These are phyloP conservation scores for Penicillium verrucosum DNA, from an alignment of 2,329 filamentous ascomycete species.

Conservation along the genomic window DNA sequence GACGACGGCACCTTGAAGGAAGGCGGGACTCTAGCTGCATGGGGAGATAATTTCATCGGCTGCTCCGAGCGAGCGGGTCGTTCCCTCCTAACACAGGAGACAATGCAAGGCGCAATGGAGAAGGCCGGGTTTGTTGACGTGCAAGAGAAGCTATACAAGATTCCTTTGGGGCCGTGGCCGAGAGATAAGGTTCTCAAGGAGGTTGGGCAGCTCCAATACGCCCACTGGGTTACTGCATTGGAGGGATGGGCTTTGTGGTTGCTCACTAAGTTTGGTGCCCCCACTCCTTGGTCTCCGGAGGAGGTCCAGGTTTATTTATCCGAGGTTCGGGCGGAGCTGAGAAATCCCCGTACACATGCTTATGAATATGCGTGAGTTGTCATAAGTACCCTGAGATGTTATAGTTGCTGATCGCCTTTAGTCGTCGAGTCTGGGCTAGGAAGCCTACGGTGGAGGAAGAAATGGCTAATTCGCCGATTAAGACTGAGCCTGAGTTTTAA, in stretches of 20 bases:
- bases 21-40: slow-evolving; percentile 3
- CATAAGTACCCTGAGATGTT: neutral
- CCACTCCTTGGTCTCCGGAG: slow-evolving; percentile 17
- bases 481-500: neutral
- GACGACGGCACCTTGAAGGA: slow-evolving; percentile 5
- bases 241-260: slow-evolving; percentile 32
- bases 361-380: neutral
- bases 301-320: slow-evolving; percentile 16
- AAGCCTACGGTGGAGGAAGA: slow-evolving; percentile 1
- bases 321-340: slow-evolving; percentile 1
- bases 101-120: slow-evolving; percentile 26
- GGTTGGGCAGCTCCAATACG: slow-evolving; percentile 40
- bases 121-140: slow-evolving; percentile 33
- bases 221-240: slow-evolving; percentile 27
- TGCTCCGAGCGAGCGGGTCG: slow-evolving; percentile 24
- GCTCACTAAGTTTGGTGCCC: slow-evolving; percentile 25
- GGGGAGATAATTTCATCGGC: slow-evolving; percentile 19
- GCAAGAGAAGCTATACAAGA: slow-evolving; percentile 25
- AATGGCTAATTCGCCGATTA: neutral
- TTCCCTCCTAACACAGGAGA: slow-evolving; percentile 22
- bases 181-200: slow-evolving; percentile 29
- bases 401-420: neutral
- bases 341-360: slow-evolving; percentile 3
- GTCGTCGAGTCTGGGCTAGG: slow-evolving; percentile 3
- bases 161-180: slow-evolving; percentile 32